Conservation (phyloP, 176 grass and related monocot genomes). For the Bonia amplexicaulis region DNA sequence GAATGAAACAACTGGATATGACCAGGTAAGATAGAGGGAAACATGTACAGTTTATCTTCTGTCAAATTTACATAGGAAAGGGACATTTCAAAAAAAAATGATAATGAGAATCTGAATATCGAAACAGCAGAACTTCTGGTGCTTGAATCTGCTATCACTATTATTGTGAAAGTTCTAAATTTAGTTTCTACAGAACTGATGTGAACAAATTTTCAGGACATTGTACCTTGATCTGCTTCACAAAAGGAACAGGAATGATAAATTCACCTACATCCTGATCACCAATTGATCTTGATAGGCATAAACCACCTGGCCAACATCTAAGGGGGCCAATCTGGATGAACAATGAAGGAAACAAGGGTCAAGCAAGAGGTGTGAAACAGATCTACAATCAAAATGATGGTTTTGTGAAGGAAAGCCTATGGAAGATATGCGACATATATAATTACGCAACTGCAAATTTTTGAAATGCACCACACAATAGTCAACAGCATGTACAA, state of each 20-base stretch:
- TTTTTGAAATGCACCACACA: conserved; percentile 5
- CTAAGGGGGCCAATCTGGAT: conserved; percentile 83
- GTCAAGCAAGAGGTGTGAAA: neutral
- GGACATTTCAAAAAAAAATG: neutral
- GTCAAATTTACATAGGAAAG: conserved; percentile 3
- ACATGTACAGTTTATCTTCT: neutral
- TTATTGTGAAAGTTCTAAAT: neutral
- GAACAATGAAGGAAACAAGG: conserved; percentile 2
- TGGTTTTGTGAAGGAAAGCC: neutral
- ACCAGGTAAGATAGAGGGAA: neutral
- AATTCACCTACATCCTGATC: conserved; percentile 98
- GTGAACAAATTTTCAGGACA: neutral
- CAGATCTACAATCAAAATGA: neutral
- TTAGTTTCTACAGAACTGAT: neutral
- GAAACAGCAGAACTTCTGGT: conserved; percentile 7
- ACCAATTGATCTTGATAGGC: conserved; percentile 96
- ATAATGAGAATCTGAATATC: conserved; percentile 1
- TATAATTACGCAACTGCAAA: neutral
- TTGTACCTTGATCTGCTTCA: conserved; percentile 95
- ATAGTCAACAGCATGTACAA: neutral
- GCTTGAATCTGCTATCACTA: conserved; percentile 16
- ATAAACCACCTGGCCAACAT: conserved; percentile 98
- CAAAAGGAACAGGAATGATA: conserved; percentile 86
- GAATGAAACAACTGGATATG: neutral
- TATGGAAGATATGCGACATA: neutral